Percentiles rank a stretch among this genome's conserved stretches.
Conservation (phyloP, 2,329 filamentous ascomycete species). For the Trichoderma polysporum region DNA sequence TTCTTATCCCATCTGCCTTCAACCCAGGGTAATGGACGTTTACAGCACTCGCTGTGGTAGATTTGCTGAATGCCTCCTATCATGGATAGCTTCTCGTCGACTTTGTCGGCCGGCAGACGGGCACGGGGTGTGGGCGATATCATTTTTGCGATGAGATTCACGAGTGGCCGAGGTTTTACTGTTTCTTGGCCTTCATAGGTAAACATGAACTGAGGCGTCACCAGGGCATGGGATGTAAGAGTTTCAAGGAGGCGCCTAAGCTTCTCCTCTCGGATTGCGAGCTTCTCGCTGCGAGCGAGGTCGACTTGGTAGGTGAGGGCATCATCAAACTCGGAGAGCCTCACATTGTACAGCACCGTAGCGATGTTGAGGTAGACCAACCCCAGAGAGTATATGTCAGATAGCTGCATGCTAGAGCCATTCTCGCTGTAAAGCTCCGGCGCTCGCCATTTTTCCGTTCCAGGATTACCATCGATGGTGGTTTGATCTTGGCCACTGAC, state of each 20-base stretch:
- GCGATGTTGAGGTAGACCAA: slow-evolving; percentile 47
- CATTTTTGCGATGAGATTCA: slow-evolving; percentile 41
- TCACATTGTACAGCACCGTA: slow-evolving; percentile 43
- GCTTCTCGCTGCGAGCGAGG: slow-evolving; percentile 35
- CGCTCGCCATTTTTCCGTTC: slow-evolving; percentile 46
- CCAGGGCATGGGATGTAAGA: slow-evolving; percentile 38
- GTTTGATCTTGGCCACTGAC: slow-evolving; percentile 47
- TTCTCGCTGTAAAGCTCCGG: slow-evolving; percentile 43
- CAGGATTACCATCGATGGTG: slow-evolving; percentile 42
- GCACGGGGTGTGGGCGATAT: slow-evolving; percentile 33
- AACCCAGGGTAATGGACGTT: slow-evolving; percentile 38
- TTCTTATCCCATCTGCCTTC: slow-evolving; percentile 41
- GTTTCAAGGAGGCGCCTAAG: slow-evolving; percentile 36
- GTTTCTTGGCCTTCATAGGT: slow-evolving; percentile 40
- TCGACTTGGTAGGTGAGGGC: slow-evolving; percentile 34
- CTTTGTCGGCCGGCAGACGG: slow-evolving; percentile 37
- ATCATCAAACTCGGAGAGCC: slow-evolving; percentile 41
- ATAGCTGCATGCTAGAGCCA: slow-evolving; percentile 45
- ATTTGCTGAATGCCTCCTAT: slow-evolving; percentile 49
- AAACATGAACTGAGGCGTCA: slow-evolving; percentile 38
- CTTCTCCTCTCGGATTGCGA: slow-evolving; percentile 35
- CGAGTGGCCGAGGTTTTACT: slow-evolving; percentile 41
- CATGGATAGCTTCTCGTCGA: slow-evolving; percentile 43
- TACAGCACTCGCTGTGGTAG: slow-evolving; percentile 48
- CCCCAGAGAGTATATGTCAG: slow-evolving; percentile 50